Evolutionary conservation across 1,139 yeast species (phyloP), one percentile per base, ranked within the genome.

Genomic region (Wickerhamomyces sp.): DNA sequence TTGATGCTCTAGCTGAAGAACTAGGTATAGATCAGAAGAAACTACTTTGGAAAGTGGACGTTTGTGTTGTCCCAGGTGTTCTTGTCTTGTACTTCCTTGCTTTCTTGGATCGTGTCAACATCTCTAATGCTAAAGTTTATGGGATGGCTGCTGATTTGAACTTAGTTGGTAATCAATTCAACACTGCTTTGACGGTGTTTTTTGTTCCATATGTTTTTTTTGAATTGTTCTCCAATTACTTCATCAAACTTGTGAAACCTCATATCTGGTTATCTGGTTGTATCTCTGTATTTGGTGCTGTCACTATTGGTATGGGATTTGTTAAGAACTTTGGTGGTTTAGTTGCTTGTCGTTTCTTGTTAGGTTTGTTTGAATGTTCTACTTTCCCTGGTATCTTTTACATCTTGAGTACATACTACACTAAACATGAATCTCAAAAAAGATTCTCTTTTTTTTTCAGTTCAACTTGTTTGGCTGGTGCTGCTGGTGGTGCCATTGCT

Each of bases 401-500:
- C 60, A 66, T 68, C 44, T 55, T 72, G 18, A 63, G 75, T 9
- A 63, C 71, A 14, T 66, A 71, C 46, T 73, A 71, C 54, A 64
- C 69, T 39, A 63, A 68, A 44, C 62, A 63, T 44, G 76, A 73
- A 55, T 66, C 69, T 18, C 76, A 73, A 30, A 61, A 60, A 43
- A 63, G 78, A 51, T 56, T 55, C 46, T 47, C 75, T 7, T 65
- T 64, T 49, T 66, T 73, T 41, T 71, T 71, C 51, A 62, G 69
- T 35, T 68, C 71, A 41, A 72, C 77, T 10, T 70, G 74, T 43
- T 53, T 72, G 33, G 85, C 91, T 27, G 90, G 93, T 60, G 95
- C 91, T 5, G 85, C 86, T 64, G 85, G 89, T 46, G 94, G 95
- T 47, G 78, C 88, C 29, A 43, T 37, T 9, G 87, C 87, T 29